A percentile compares a stretch with the other conserved stretches of the same genome.
Evolutionary conservation across 2,329 filamentous ascomycete genomes (phyloP).

Genomic region (Verticillium nonalfalfae): DNA sequence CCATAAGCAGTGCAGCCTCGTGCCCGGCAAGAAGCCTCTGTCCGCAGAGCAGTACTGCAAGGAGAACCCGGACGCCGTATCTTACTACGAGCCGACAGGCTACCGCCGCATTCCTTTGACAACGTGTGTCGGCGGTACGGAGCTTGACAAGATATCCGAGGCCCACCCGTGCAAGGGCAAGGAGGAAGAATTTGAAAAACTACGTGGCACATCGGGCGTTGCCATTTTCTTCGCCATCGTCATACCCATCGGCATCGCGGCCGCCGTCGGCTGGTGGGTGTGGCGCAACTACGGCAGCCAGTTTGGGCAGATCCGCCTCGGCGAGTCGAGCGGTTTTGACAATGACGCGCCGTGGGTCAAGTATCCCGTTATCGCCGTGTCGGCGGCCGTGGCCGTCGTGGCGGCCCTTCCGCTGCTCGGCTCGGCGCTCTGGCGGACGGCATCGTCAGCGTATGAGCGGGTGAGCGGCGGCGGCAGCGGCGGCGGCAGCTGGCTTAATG

Average conservation of each 20-base stretch:
- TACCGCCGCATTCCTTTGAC: slow-evolving; percentile 87
- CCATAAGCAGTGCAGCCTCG: slow-evolving; percentile 71
- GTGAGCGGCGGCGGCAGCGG: slow-evolving; percentile 41
- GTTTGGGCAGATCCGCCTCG: slow-evolving; percentile 87
- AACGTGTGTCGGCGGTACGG: slow-evolving; percentile 71
- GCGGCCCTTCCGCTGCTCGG: slow-evolving; percentile 64
- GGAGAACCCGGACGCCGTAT: slow-evolving; percentile 58
- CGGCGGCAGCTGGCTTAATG: slow-evolving; percentile 43
- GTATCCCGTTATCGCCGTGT: slow-evolving; percentile 71
- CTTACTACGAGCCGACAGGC: slow-evolving; percentile 80
- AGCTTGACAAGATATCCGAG: slow-evolving; percentile 62
- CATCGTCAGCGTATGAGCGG: slow-evolving; percentile 42
- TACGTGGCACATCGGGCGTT: slow-evolving; percentile 63
- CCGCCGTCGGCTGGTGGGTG: slow-evolving; percentile 73
- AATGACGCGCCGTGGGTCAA: slow-evolving; percentile 71
- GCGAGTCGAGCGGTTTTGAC: slow-evolving; percentile 59
- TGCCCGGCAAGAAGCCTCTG: slow-evolving; percentile 62
- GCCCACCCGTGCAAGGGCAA: slow-evolving; percentile 67
- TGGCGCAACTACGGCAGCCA: slow-evolving; percentile 82
- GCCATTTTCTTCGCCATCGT: slow-evolving; percentile 82
- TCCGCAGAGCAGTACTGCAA: slow-evolving; percentile 44
- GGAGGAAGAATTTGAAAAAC: slow-evolving; percentile 72
- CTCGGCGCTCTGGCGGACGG: slow-evolving; percentile 65
- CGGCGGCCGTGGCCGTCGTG: slow-evolving; percentile 54
- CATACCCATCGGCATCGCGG: slow-evolving; percentile 66